Conservation (phyloP, 2,329 filamentous ascomycete species). For the Aspergillus unguis region DNA sequence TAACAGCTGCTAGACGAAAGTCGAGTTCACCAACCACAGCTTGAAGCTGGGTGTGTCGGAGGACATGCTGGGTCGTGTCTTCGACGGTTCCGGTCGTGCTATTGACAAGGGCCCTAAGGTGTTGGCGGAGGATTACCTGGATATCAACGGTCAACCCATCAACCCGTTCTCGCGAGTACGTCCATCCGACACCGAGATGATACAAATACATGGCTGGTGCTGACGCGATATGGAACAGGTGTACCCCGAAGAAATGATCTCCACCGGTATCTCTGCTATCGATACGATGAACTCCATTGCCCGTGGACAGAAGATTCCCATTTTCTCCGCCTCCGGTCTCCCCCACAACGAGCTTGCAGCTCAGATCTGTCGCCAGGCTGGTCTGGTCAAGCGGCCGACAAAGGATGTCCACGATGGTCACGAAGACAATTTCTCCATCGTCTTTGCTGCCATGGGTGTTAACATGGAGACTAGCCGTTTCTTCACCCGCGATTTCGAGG, state of each 20-base stretch:
- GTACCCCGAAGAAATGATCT: conserved; percentile 99
- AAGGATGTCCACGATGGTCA: conserved; percentile 96
- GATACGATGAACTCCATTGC: conserved; percentile 98
- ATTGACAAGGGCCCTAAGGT: conserved; percentile 99
- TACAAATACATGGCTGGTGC: neutral
- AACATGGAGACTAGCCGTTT: conserved; percentile 98
- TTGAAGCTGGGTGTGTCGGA: conserved; percentile 98
- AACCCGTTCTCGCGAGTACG: conserved; percentile 92
- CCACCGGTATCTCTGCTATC: conserved; percentile 97
- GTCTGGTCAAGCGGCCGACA: conserved; percentile 85
- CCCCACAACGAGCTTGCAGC: conserved; percentile 99
- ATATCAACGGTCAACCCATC: conserved; percentile 98
- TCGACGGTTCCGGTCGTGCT: conserved; percentile 94
- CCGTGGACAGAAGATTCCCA: conserved; percentile 98
- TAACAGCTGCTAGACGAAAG: conserved; percentile 66
- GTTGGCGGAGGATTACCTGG: conserved; percentile 93
- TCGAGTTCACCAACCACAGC: conserved; percentile 95
- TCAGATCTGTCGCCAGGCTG: conserved; percentile 95
- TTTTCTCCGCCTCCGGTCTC: conserved; percentile 96
- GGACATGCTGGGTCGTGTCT: conserved; percentile 98
- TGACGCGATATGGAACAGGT: conserved; percentile 54
- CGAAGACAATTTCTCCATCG: conserved; percentile 99
- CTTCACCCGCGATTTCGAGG: conserved; percentile 97
- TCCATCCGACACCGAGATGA: neutral
- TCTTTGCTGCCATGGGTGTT: conserved; percentile 99